Base-by-base conservation (phyloP, 2,329 filamentous ascomycete genomes). In the Alternaria triticina region DNA sequence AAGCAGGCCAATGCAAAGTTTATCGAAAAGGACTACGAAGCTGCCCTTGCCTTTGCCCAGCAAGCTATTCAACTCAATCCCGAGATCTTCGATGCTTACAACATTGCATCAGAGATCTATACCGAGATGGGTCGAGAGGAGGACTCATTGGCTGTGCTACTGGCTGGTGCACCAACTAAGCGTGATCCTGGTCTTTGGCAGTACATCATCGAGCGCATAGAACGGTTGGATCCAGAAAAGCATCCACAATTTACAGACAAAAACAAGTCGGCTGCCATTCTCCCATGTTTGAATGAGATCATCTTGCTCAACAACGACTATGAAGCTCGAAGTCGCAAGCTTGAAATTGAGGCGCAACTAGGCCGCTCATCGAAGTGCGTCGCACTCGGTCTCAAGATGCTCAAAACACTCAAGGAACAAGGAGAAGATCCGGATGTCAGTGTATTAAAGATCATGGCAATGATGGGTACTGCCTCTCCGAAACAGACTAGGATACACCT, bases 1-100 rank as follows among this genome's bases (percentile, higher is more conserved):
- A 85, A 86, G 50, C 84, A 87, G 72, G 91, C 92, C 4, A 91
- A 89, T 62, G 85, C 89, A 63, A 87, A 89, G 5, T 94, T 90
- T 73, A 83, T 93, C 62, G 83, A 86, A 10, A 83, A 86, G 25
- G 84, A 90, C 20, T 89, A 90, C 66, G 84, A 87, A 6, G 82
- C 84, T 3, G 78, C 78, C 13, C 71, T 78, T 25, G 68, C 73
- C 6, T 75, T 72, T 58, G 74, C 74, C 4, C 70, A 76, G 17
- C 71, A 75, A 59, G 79, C 79, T 11, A 77, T 81, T 44, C 74
- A 78, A 64, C 60, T 77, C 12, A 90, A 90, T 68, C 88, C 88
- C 0, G 88, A 90, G 73, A 86, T 90, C 67, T 89, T 87, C 73
- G 82, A 84, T 27, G 86, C 88, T 13, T 87, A 90, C 78, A 86